These are phyloP conservation scores for Penicillium lividum DNA, from an alignment of 495 filamentous ascomycete genomes.

Conservation along the genomic window DNA sequence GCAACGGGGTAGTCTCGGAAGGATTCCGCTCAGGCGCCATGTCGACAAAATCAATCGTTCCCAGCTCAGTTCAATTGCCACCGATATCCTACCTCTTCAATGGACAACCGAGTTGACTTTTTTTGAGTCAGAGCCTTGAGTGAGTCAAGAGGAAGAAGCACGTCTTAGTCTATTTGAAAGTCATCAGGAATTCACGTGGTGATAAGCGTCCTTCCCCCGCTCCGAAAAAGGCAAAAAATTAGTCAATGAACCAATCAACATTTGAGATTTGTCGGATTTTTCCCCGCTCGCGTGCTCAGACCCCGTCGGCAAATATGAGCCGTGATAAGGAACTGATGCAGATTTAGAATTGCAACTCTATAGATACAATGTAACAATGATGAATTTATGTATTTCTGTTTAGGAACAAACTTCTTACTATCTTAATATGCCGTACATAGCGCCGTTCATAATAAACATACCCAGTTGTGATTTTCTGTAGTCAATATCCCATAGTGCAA, in stretches of 20 bases:
- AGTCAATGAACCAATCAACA: not conserved
- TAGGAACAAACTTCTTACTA: too few species aligned
- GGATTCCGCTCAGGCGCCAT: slow-evolving; percentile 32
- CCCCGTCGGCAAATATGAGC: not conserved
- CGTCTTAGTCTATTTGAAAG: not conserved
- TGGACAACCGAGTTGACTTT: too few species aligned
- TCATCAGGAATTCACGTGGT: slow-evolving; percentile 2
- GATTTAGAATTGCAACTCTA: too few species aligned
- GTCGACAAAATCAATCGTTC: not conserved
- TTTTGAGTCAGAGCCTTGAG: not conserved
- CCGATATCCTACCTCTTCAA: not conserved
- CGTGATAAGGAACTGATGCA: not conserved
- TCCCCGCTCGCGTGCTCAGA: slow-evolving; percentile 1
- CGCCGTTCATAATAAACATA: too few species aligned
- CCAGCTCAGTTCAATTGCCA: not conserved
- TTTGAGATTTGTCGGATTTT: not conserved
- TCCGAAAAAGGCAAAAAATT: not conserved
- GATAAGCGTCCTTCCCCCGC: slow-evolving; percentile 8
- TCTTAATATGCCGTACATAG: too few species aligned
- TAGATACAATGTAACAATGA: too few species aligned
- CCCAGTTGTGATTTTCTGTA: too few species aligned
- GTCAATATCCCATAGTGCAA: too few species aligned
- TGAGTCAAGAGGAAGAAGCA: slow-evolving; percentile 1
- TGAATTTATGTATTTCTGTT: too few species aligned
- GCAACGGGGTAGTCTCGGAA: slow-evolving; percentile 47